Evolutionary conservation across 2,329 filamentous ascomycete genomes (phyloP).

Genomic region (Niveomyces coronatus): DNA sequence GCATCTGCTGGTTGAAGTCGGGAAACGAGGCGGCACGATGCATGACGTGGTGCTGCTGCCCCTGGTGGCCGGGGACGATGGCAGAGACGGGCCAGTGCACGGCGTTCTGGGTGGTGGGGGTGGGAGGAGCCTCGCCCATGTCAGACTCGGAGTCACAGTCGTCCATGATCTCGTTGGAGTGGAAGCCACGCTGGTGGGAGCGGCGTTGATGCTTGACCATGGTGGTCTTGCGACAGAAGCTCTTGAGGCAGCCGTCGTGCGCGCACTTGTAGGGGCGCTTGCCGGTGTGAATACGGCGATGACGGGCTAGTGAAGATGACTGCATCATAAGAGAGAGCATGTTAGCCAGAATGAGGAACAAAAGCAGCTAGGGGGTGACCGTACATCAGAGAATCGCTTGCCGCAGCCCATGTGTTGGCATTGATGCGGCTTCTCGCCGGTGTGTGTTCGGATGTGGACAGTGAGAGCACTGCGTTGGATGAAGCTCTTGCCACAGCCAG

Average conservation of each 20-base stretch:
- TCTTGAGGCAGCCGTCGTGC: slow-evolving; percentile 53
- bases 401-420: slow-evolving; percentile 56
- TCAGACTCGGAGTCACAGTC: slow-evolving; percentile 48
- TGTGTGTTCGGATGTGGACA: slow-evolving; percentile 61
- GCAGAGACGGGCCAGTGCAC: slow-evolving; percentile 41
- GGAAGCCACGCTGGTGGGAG: slow-evolving; percentile 48
- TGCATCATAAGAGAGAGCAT: slow-evolving; percentile 24
- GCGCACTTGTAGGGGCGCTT: slow-evolving; percentile 56
- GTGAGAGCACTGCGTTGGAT: slow-evolving; percentile 61
- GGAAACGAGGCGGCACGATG: slow-evolving; percentile 45
- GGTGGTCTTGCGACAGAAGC: slow-evolving; percentile 63
- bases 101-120: slow-evolving; percentile 38
- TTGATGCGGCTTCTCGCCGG: slow-evolving; percentile 61
- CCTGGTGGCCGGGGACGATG: slow-evolving; percentile 30
- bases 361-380: slow-evolving; percentile 16
- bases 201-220: slow-evolving; percentile 58
- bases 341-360: slow-evolving; percentile 1
- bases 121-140: slow-evolving; percentile 47
- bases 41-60: slow-evolving; percentile 26
- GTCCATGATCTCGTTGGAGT: slow-evolving; percentile 42
- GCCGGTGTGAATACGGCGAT: slow-evolving; percentile 55
- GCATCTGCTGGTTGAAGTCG: slow-evolving; percentile 42
- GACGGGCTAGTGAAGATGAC: slow-evolving; percentile 56
- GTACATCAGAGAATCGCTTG: slow-evolving; percentile 60
- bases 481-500: slow-evolving; percentile 58